Conservation (phyloP, 2,329 filamentous ascomycete genomes). For the Colletotrichum liaoningense region DNA sequence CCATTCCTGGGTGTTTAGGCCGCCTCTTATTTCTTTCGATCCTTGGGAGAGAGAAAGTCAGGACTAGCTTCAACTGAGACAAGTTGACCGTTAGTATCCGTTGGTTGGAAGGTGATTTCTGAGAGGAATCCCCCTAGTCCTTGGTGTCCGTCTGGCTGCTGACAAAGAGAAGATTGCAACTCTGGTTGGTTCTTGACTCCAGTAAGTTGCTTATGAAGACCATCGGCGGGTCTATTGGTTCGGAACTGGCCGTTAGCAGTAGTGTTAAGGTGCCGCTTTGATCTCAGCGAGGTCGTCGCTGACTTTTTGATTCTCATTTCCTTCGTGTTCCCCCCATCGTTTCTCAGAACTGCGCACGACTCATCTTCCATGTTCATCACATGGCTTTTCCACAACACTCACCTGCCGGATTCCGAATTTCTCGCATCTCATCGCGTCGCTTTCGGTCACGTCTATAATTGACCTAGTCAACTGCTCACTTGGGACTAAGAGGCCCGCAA, state of each 20-base stretch:
- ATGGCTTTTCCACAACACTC: not conserved
- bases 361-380: not conserved
- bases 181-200: not conserved
- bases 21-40: slow-evolving; percentile 18
- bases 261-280: not conserved
- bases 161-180: not conserved
- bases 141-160: too few species aligned
- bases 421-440: not conserved
- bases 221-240: not conserved
- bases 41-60: not conserved
- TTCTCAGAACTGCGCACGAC: not conserved
- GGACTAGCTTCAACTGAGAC: not conserved
- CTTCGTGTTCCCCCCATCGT: not conserved
- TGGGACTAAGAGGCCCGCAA: slow-evolving; percentile 5
- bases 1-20: slow-evolving; percentile 27
- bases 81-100: not conserved
- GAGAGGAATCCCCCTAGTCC: not conserved
- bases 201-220: not conserved
- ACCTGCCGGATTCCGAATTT: not conserved
- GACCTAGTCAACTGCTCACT: too few species aligned
- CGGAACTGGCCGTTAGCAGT: too few species aligned
- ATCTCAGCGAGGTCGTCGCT: not conserved
- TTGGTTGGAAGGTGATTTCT: not conserved
- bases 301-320: not conserved
- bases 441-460: not conserved